Conservation (phyloP, 495 filamentous ascomycete genomes). For the Penicillium pancosmium region DNA sequence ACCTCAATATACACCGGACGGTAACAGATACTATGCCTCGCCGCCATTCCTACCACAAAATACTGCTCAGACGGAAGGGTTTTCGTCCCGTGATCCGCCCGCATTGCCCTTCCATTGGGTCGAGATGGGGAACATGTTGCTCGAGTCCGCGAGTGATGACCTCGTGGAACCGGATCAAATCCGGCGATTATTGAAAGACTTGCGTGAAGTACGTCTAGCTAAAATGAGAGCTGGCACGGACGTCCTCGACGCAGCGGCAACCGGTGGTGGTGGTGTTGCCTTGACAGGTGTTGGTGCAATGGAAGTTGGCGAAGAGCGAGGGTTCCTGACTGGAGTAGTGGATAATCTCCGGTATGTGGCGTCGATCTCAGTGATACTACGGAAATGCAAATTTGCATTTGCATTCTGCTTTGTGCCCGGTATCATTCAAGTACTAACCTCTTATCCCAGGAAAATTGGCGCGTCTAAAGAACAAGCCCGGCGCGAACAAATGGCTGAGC, state of each 20-base stretch:
- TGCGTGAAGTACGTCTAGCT: constrained; percentile 84
- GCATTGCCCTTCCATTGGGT: constrained; percentile 93
- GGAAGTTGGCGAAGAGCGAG: constrained; percentile 86
- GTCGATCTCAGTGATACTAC: neutral
- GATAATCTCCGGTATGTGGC: constrained; percentile 71
- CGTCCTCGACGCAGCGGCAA: constrained; percentile 64
- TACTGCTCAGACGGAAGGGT: constrained; percentile 31
- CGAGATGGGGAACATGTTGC: constrained; percentile 80
- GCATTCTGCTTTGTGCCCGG: neutral
- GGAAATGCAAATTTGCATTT: neutral
- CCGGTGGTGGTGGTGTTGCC: constrained; percentile 66
- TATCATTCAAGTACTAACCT: constrained; percentile 9
- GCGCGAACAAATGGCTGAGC: constrained; percentile 49
- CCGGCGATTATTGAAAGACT: constrained; percentile 73
- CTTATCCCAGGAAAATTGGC: constrained; percentile 41
- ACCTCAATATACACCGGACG: constrained; percentile 46
- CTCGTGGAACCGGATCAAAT: constrained; percentile 75
- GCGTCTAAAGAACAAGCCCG: constrained; percentile 52
- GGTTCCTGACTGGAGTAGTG: constrained; percentile 81
- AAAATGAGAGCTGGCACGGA: constrained; percentile 81
- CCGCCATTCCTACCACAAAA: constrained; percentile 50
- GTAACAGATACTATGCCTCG: constrained; percentile 42
- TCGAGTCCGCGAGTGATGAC: constrained; percentile 85
- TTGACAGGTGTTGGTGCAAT: constrained; percentile 87
- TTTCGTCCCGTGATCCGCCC: constrained; percentile 39